Base-by-base conservation (phyloP, 1,139 yeast genomes). In the Zygosaccharomyces pseudobailii region DNA sequence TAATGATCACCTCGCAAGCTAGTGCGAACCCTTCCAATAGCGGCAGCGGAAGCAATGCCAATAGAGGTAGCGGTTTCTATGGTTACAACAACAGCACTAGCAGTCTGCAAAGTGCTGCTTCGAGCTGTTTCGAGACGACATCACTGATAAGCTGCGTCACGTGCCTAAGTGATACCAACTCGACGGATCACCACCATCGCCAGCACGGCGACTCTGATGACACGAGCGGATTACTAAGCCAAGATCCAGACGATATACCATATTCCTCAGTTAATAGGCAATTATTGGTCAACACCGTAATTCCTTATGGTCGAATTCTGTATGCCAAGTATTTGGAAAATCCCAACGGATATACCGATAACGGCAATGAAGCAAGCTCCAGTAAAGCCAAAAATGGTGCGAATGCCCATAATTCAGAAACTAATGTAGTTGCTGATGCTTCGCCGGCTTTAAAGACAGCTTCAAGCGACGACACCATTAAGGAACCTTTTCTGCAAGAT, bases 61-160 rank as follows among this genome's bases (percentile, higher is more conserved):
- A 34, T 6, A 21, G 24, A 21, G 43, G 39, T 6, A 38, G 33
- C 10, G 17, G 34, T 4, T 36, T 34, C 27, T 40, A 36, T 20
- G 20, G 24, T 17, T 43, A 38, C 10, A 42, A 43, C 31, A 36
- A 42, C 47, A 56, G 53, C 43, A 48, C 50, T 31, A 51, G 47
- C 31, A 53, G 46, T 42, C 42, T 43, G 33, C 50, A 42, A 32
- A 51, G 55, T 36, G 48, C 49, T 23, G 44, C 47, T n/a, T 56
- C 56, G 21, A 52, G 55, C 34, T 48, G 51, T 23, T 53, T 60
- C 27, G 68, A 64, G 31, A 59, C 67, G 6, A 55, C 65, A 3
- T 64, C 68, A 6, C 45, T 59, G 24, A 56, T 63, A 40, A 63
- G 67, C 35, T 64, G 67, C 43, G 65, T 64, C 21, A 63, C 67